Evolutionary conservation across 768 basidiomycete genomes (phyloP).

Genomic region (Lentinus tigrinus): DNA sequence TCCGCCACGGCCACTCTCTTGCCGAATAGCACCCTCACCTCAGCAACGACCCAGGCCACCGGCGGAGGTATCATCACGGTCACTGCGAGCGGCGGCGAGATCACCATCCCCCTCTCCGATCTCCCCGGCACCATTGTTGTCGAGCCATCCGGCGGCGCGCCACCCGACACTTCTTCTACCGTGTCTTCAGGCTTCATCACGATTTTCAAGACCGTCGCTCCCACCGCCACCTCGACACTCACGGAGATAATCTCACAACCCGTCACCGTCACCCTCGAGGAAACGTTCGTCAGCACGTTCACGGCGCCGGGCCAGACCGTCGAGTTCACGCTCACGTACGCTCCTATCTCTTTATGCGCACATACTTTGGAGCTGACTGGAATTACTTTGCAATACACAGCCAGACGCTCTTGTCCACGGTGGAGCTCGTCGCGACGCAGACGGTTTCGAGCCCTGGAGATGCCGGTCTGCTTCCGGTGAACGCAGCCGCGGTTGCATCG

Average conservation of each 20-base stretch:
- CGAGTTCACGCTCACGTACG: slow-evolving; percentile 19
- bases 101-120: slow-evolving; percentile 6
- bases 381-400: not conserved
- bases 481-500: not conserved
- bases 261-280: slow-evolving; percentile 18
- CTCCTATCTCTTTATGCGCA: too few relatives aligned
- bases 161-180: slow-evolving; percentile 13
- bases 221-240: slow-evolving; percentile 21
- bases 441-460: slow-evolving; percentile 8
- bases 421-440: slow-evolving; percentile 16
- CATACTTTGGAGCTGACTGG: not conserved
- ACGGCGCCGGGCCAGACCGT: slow-evolving; percentile 16
- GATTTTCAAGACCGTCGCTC: slow-evolving; percentile 25
- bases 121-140: slow-evolving; percentile 14
- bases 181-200: slow-evolving; percentile 20
- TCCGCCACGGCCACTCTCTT: not conserved
- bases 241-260: slow-evolving; percentile 20
- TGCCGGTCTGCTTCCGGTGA: slow-evolving; percentile 28
- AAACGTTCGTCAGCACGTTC: slow-evolving; percentile 18
- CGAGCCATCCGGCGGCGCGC: slow-evolving; percentile 13
- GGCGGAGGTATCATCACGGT: slow-evolving; percentile 7
- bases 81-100: slow-evolving; percentile 8
- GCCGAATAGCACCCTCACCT: not conserved
- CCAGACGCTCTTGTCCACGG: slow-evolving; percentile 20
- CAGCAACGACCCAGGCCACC: not conserved